A percentile compares a stretch with the other conserved stretches of the same genome.
phyloP scores from a whole-genome alignment of 2,329 filamentous ascomycete genomes.

The Fusarium brachygibbosum region DNA sequence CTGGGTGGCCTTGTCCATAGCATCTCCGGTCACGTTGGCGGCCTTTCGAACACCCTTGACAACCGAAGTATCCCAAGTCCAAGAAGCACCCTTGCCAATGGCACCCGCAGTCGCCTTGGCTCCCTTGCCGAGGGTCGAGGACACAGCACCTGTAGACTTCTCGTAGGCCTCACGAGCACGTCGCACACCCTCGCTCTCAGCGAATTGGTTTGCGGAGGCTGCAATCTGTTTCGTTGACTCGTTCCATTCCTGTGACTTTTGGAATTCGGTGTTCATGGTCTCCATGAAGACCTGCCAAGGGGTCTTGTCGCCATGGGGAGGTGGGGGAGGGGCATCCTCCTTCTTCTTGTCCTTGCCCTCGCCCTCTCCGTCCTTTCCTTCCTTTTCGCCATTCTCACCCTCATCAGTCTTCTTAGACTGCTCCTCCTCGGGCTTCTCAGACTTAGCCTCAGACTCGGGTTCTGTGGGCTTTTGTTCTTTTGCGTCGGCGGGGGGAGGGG shows the following conservation, averaged over 20 bases:
- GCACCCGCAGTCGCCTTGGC: slow-evolving; percentile 87
- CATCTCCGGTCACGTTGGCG: slow-evolving; percentile 86
- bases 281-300: slow-evolving; percentile 99
- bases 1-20: slow-evolving; percentile 93
- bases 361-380: slow-evolving; percentile 61
- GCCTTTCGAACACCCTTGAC: slow-evolving; percentile 92
- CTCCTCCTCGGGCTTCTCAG: slow-evolving; percentile 59
- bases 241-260: slow-evolving; percentile 98
- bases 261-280: slow-evolving; percentile 93
- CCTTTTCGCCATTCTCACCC: slow-evolving; percentile 56
- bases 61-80: slow-evolving; percentile 96
- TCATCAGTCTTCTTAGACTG: slow-evolving; percentile 60
- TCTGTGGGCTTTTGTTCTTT: slow-evolving; percentile 58
- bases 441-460: slow-evolving; percentile 51
- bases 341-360: slow-evolving; percentile 70
- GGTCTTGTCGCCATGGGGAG: slow-evolving; percentile 98
- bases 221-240: slow-evolving; percentile 96
- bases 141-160: slow-evolving; percentile 85
- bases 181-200: slow-evolving; percentile 91
- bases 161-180: slow-evolving; percentile 88
- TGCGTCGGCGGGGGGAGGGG: slow-evolving; percentile 55
- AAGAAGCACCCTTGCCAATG: slow-evolving; percentile 90
- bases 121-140: slow-evolving; percentile 81
- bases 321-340: slow-evolving; percentile 83
- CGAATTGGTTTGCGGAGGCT: slow-evolving; percentile 89